Evolutionary conservation across 768 basidiomycete genomes (phyloP).

Genomic region (Lactifluus subvellereus): DNA sequence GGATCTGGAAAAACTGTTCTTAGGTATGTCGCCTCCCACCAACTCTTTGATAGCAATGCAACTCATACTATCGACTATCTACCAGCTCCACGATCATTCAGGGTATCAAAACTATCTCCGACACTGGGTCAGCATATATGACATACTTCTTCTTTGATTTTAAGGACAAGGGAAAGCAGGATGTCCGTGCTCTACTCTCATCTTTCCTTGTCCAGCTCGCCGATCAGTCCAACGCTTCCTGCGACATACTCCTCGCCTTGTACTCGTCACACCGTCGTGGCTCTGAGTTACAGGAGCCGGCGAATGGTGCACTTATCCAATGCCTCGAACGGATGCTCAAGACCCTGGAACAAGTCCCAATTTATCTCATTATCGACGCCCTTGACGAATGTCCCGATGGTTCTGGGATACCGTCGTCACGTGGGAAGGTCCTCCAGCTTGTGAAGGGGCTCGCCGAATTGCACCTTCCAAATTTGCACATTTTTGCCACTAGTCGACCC

Average conservation of each 20-base stretch:
- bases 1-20: conserved; percentile 10
- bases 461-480: neutral
- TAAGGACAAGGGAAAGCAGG: neutral
- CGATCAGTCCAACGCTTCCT: neutral
- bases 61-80: neutral
- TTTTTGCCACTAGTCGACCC: neutral
- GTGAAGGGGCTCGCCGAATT: neutral
- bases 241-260: neutral
- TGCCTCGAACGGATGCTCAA: neutral
- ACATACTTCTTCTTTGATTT: neutral
- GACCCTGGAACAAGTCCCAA: neutral
- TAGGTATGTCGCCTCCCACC: neutral
- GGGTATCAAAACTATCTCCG: neutral
- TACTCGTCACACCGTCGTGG: neutral
- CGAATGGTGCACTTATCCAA: neutral
- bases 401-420: neutral
- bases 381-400: conserved; percentile 1
- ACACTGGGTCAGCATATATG: neutral
- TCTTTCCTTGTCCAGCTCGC: conserved; percentile 1
- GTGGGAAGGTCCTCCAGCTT: neutral
- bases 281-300: neutral
- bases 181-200: neutral
- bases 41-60: neutral
- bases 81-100: conserved; percentile 3
- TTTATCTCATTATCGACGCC: neutral